Conservation (phyloP, 1,139 yeast species). For the Torulaspora globosa region DNA sequence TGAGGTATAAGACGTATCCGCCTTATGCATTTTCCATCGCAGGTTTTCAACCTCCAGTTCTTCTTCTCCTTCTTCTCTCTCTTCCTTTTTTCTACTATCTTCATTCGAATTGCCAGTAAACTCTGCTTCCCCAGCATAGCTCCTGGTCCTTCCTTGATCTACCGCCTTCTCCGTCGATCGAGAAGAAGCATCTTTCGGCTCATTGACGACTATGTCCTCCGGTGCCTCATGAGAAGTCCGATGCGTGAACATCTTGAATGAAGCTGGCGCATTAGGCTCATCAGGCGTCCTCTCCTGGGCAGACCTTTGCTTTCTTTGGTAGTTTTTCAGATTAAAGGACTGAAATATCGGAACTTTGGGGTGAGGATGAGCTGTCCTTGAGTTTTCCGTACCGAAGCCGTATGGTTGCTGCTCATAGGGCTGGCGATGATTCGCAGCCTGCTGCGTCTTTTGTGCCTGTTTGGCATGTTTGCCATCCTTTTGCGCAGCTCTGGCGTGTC, state of each 20-base stretch:
- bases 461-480: slow-evolving; percentile 1
- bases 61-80: slow-evolving; percentile 5
- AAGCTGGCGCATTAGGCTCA: not conserved
- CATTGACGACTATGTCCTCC: not conserved
- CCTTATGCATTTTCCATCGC: slow-evolving; percentile 11
- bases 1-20: slow-evolving; percentile 7
- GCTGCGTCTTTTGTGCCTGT: slow-evolving; percentile 17
- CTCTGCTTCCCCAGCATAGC: not conserved
- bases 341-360: slow-evolving; percentile 21
- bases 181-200: slow-evolving; percentile 5
- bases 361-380: slow-evolving; percentile 7
- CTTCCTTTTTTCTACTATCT: slow-evolving; percentile 4
- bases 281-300: slow-evolving; percentile 7
- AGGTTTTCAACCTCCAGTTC: not conserved
- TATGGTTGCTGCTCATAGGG: slow-evolving; percentile 37
- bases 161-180: slow-evolving; percentile 1
- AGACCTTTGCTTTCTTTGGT: slow-evolving; percentile 17
- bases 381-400: slow-evolving; percentile 31
- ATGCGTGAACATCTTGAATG: not conserved
- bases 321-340: slow-evolving; percentile 24
- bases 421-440: slow-evolving; percentile 10
- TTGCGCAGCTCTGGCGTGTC: not conserved
- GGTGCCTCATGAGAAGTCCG: not conserved
- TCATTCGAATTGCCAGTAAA: not conserved
- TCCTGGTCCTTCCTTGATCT: slow-evolving; percentile 1